Base-by-base conservation (phyloP, 225 moss, liverwort and hornwort species). In the Polytrichum commune region DNA sequence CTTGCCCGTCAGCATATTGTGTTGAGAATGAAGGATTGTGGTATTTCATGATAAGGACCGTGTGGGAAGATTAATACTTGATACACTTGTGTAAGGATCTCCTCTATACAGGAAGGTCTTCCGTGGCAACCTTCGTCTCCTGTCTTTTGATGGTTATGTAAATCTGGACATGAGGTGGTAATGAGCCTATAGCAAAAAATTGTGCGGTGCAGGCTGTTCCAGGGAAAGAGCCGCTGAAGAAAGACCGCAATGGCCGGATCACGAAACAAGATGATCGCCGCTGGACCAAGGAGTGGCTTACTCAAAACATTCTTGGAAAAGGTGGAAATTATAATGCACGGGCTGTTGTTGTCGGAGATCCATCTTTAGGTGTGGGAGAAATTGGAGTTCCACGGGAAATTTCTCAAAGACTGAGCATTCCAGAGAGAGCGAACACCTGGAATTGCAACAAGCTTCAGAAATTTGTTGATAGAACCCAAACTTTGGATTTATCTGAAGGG, bases 261-360 rank as follows among this genome's bases (percentile, higher is more conserved):
- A 74, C 79, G 25, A 83, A 85, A 57, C 87, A 85, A 80, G 70
- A 89, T 63, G 92, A 88, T 62, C 83, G 73, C 57, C 80, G 85
- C 23, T 76, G 90, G 77, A 88, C 90, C 67, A 78, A 83, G 7
- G 90, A 89, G 29, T 89, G 93, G 89, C 61, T 93, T 62, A 89
- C 85, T 20, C 75, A 83, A 7, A 72, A 85, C 66, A 75, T 91
- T 54, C 73, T 93, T 24, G 89, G 80, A 18, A 93, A 93, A 70
- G 78, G 81, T 25, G 85, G 83, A 20, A 89, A 87, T 69, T 76
- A 71, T 32, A 80, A 76, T 29, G 91, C 93, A 23, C 73, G 91
- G 70, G 85, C 86, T 32, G 78, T 93, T 8, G 76, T 93, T 53
- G 83, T 76, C 28, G 93, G 93, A 20, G 93, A 93, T 79, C 93